phyloP scores from a whole-genome alignment of 1,284 basidiomycete species.

The Trametes sp. region DNA sequence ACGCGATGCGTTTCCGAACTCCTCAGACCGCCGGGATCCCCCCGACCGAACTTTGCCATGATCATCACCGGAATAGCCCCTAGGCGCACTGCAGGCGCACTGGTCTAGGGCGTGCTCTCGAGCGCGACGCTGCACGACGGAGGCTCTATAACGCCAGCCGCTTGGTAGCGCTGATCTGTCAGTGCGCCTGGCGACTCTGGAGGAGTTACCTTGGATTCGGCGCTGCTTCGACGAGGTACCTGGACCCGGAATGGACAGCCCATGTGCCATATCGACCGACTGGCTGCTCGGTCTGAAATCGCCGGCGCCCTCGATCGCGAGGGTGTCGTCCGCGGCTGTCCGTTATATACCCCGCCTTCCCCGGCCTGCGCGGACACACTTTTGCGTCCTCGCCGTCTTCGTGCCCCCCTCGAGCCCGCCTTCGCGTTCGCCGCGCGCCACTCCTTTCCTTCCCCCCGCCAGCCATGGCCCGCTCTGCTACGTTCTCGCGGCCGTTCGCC shows the following conservation, averaged over 20 bases:
- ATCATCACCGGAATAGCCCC: neutral
- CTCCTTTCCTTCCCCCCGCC: conserved; percentile 10
- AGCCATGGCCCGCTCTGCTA: conserved; percentile 9
- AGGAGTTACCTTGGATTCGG: neutral
- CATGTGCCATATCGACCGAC: conserved; percentile 5
- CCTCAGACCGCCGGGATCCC: neutral
- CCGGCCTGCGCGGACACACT: neutral
- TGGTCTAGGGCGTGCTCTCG: neutral
- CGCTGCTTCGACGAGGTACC: conserved; percentile 8
- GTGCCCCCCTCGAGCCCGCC: conserved; percentile 1
- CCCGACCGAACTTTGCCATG: neutral
- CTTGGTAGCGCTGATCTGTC: conserved; percentile 10
- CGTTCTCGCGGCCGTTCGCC: conserved; percentile 7
- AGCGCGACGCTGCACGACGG: neutral
- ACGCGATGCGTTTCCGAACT: neutral
- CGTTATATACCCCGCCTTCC: conserved; percentile 4
- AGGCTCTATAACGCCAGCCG: neutral
- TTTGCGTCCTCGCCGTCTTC: conserved; percentile 3
- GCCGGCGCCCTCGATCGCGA: conserved; percentile 15
- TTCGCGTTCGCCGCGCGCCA: conserved; percentile 17
- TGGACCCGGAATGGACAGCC: conserved; percentile 10
- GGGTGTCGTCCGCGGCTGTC: neutral
- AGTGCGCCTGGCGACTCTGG: too few relatives aligned
- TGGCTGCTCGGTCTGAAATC: conserved; percentile 5
- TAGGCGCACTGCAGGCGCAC: neutral